Conservation (phyloP, 2,329 filamentous ascomycete genomes). For the Colletotrichum lentis region DNA sequence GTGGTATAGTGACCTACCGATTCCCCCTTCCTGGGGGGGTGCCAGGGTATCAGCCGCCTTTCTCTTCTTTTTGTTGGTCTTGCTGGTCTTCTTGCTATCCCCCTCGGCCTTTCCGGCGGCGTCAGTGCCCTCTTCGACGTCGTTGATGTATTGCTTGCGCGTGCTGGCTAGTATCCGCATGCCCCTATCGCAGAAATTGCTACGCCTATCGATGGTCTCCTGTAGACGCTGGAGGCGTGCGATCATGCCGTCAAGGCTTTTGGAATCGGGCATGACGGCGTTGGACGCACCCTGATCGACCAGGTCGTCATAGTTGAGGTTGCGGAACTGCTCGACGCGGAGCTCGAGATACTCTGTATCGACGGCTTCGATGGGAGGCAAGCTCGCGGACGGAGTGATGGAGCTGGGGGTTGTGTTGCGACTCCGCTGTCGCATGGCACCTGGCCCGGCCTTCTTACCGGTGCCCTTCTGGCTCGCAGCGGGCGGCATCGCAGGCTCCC, state of each 20-base stretch:
- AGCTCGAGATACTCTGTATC: constrained; percentile 74
- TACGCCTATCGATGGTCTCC: constrained; percentile 72
- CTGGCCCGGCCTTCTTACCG: constrained; percentile 69
- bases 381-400: constrained; percentile 57
- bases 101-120: constrained; percentile 56
- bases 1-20: constrained; percentile 40
- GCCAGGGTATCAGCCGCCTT: constrained; percentile 71
- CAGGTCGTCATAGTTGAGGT: constrained; percentile 73
- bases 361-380: constrained; percentile 63
- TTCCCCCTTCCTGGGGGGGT: constrained; percentile 61
- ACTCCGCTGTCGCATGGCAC: constrained; percentile 72
- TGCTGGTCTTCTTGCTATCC: constrained; percentile 58
- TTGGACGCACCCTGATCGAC: constrained; percentile 68
- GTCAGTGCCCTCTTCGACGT: constrained; percentile 56
- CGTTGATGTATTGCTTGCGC: constrained; percentile 69
- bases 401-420: constrained; percentile 80
- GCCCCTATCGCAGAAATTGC: constrained; percentile 73
- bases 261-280: constrained; percentile 69
- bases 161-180: constrained; percentile 75
- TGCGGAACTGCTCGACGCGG: constrained; percentile 65
- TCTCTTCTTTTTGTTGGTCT: constrained; percentile 75
- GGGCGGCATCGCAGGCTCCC: constrained; percentile 60
- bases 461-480: constrained; percentile 68
- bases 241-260: constrained; percentile 69
- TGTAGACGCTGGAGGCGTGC: constrained; percentile 70